Conservation (phyloP, 2,329 filamentous ascomycete genomes). For the Botrytis cinerea region DNA sequence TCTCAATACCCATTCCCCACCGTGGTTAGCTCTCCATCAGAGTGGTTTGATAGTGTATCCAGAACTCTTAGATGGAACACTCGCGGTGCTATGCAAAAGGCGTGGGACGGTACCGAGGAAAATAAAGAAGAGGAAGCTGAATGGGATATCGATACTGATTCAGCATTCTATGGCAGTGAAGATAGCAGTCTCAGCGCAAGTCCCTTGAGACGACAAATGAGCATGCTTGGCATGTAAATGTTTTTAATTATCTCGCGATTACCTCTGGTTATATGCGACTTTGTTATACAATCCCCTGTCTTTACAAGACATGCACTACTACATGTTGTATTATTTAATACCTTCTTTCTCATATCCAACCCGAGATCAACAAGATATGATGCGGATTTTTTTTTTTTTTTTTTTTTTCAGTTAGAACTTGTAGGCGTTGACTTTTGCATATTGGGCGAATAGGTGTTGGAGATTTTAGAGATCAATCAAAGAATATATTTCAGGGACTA, state of each 20-base stretch:
- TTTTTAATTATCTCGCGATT: background rate
- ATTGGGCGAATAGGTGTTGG: background rate
- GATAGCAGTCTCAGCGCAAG: conserved; percentile 69
- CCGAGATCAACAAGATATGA: conserved; percentile 1
- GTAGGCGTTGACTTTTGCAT: background rate
- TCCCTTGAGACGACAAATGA: conserved; percentile 72
- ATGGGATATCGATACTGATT: conserved; percentile 96
- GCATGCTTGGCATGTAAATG: conserved; percentile 62
- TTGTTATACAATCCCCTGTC: background rate
- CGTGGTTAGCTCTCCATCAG: conserved; percentile 82
- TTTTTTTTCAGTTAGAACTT: background rate
- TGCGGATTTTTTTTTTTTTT: background rate
- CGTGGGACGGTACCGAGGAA: conserved; percentile 58
- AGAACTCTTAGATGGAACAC: conserved; percentile 95
- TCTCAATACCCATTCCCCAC: conserved; percentile 97
- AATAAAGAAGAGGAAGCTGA: conserved; percentile 56
- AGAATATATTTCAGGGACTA: background rate
- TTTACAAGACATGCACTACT: background rate
- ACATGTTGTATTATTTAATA: conserved; percentile 1
- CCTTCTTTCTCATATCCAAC: background rate
- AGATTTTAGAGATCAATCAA: background rate
- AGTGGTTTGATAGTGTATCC: conserved; percentile 97
- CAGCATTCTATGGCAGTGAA: conserved; percentile 69
- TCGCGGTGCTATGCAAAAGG: conserved; percentile 87
- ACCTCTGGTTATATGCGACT: background rate